A percentile compares a stretch with the other conserved stretches of the same genome.
Evolutionary conservation across 495 filamentous ascomycete genomes (phyloP).

Genomic region (Collariella sp.): DNA sequence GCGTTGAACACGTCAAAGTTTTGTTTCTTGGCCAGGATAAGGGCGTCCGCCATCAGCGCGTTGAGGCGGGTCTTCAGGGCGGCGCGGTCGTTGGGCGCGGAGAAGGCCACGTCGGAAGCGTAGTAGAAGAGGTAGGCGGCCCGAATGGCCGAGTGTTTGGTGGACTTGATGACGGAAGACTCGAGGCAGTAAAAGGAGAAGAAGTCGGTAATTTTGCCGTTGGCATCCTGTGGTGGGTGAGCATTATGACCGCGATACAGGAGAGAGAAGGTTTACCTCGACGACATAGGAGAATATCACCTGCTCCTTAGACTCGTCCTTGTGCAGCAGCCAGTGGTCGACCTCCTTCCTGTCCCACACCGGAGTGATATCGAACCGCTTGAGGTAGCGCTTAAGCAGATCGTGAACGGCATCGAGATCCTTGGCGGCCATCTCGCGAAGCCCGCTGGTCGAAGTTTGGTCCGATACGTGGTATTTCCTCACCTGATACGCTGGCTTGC

Average conservation of each 20-base stretch:
- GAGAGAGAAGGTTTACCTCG: slow-evolving; percentile 44
- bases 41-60: slow-evolving; percentile 67
- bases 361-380: slow-evolving; percentile 74
- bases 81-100: slow-evolving; percentile 40
- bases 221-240: slow-evolving; percentile 25
- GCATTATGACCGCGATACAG: background rate
- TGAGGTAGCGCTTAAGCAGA: slow-evolving; percentile 69
- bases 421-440: slow-evolving; percentile 71
- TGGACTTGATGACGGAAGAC: slow-evolving; percentile 73
- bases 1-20: slow-evolving; percentile 97
- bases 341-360: slow-evolving; percentile 70
- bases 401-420: slow-evolving; percentile 71
- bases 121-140: slow-evolving; percentile 98
- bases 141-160: slow-evolving; percentile 65
- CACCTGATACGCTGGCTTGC: slow-evolving; percentile 73
- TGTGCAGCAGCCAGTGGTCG: slow-evolving; percentile 78
- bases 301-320: slow-evolving; percentile 55
- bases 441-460: slow-evolving; percentile 57
- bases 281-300: slow-evolving; percentile 90
- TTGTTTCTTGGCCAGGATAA: slow-evolving; percentile 78
- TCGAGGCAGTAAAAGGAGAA: slow-evolving; percentile 95
- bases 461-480: slow-evolving; percentile 69
- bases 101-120: slow-evolving; percentile 73
- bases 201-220: slow-evolving; percentile 84
- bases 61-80: slow-evolving; percentile 66